These are phyloP conservation scores for Rutidosis leptorrhynchoides DNA, from an alignment of 129 eudicot genomes.

Conservation along the genomic window DNA sequence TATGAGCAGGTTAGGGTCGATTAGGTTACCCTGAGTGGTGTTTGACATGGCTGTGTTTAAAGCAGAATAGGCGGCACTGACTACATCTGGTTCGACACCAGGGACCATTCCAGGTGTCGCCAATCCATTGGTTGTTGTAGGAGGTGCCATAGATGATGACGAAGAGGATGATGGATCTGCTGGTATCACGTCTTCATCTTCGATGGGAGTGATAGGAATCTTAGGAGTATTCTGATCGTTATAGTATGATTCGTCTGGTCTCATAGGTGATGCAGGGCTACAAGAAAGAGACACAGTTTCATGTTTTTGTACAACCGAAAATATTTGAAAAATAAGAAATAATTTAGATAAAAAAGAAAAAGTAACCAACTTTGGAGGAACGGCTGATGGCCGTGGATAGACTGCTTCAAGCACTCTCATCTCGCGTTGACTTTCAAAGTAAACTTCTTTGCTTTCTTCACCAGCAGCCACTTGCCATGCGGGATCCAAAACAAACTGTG, in stretches of 20 bases:
- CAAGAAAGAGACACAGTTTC: background rate
- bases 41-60: conserved; percentile 48
- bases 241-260: conserved; percentile 33
- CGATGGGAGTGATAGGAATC: conserved; percentile 77
- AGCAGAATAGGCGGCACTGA: conserved; percentile 64
- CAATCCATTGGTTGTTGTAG: conserved; percentile 21
- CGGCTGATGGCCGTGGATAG: conserved; percentile 76
- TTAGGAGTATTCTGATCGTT: conserved; percentile 44
- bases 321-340: background rate
- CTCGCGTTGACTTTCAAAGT: conserved; percentile 61
- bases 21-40: conserved; percentile 47
- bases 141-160: conserved; percentile 20
- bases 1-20: conserved; percentile 67
- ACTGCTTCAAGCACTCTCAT: conserved; percentile 83
- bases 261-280: conserved; percentile 57
- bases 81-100: conserved; percentile 44
- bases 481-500: conserved; percentile 58
- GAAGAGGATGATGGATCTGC: conserved; percentile 32
- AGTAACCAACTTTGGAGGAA: conserved; percentile 66
- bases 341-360: background rate
- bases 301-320: background rate
- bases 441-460: conserved; percentile 78
- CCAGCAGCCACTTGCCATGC: conserved; percentile 78
- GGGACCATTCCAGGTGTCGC: conserved; percentile 33
- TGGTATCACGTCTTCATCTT: conserved; percentile 70